Conservation (phyloP, 2,329 filamentous ascomycete genomes). For the Xylariaceae sp. region DNA sequence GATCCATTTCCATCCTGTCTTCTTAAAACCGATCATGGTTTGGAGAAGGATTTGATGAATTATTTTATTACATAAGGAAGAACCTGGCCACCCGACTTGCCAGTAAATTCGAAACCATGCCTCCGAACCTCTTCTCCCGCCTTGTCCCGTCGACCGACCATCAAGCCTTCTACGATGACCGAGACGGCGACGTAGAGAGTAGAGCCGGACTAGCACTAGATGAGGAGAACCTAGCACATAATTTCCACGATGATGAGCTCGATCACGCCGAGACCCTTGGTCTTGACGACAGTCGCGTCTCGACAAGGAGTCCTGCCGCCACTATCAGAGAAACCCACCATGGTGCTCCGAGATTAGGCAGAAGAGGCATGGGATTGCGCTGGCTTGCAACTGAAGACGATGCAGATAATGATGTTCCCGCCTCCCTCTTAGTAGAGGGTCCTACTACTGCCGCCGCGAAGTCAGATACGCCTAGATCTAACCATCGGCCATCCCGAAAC, state of each 20-base stretch:
- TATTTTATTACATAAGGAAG: neutral
- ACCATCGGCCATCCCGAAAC: conserved; percentile 30
- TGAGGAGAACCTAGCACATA: conserved; percentile 56
- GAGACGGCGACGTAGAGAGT: conserved; percentile 45
- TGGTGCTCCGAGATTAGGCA: conserved; percentile 8
- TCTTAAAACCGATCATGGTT: conserved; percentile 3
- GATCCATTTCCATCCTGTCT: neutral
- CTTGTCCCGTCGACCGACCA: conserved; percentile 41
- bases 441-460: conserved; percentile 32
- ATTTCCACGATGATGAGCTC: conserved; percentile 54
- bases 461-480: conserved; percentile 27
- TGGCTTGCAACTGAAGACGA: conserved; percentile 39
- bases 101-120: conserved; percentile 40
- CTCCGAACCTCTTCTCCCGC: conserved; percentile 52
- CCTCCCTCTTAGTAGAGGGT: conserved; percentile 63
- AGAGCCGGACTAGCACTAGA: conserved; percentile 50
- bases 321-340: conserved; percentile 20
- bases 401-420: conserved; percentile 63
- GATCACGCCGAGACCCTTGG: conserved; percentile 47
- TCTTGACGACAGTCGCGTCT: conserved; percentile 50
- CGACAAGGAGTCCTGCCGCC: conserved; percentile 42
- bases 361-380: conserved; percentile 25
- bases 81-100: conserved; percentile 1
- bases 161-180: conserved; percentile 54
- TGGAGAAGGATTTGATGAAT: neutral